phyloP scores from a whole-genome alignment of 2,329 filamentous ascomycete genomes.

The Microdochium nivale region DNA sequence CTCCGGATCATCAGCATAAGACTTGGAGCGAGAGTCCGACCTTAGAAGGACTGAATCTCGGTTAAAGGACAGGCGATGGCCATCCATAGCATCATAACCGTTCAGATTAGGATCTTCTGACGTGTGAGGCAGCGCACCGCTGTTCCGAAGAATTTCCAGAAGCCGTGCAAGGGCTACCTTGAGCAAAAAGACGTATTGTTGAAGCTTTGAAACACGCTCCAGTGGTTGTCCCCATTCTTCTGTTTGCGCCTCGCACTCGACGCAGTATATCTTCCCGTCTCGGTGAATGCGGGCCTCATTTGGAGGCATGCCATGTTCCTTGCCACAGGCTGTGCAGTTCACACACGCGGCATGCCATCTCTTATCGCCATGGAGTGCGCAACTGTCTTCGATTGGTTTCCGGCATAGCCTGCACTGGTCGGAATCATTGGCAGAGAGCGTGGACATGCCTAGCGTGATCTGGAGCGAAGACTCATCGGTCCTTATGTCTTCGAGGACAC shows the following conservation, averaged over 20 bases:
- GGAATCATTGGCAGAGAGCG: constrained; percentile 64
- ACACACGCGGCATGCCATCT: constrained; percentile 83
- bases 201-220: constrained; percentile 71
- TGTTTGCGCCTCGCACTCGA: constrained; percentile 50
- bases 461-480: constrained; percentile 62
- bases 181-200: constrained; percentile 90
- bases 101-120: constrained; percentile 63
- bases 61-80: constrained; percentile 43
- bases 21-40: constrained; percentile 65
- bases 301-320: constrained; percentile 60
- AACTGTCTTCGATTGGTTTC: constrained; percentile 91
- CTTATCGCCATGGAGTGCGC: constrained; percentile 63
- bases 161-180: constrained; percentile 85
- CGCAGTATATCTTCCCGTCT: constrained; percentile 65
- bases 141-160: constrained; percentile 76
- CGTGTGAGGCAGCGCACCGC: constrained; percentile 68
- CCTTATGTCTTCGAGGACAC: constrained; percentile 71
- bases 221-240: constrained; percentile 49
- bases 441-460: constrained; percentile 54
- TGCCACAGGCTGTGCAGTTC: constrained; percentile 57
- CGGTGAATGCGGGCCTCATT: constrained; percentile 65
- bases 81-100: constrained; percentile 59
- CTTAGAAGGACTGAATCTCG: constrained; percentile 45
- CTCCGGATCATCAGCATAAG: constrained; percentile 57
- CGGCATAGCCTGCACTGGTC: constrained; percentile 79